phyloP scores from a whole-genome alignment of 768 basidiomycete species.

The Porphyrellus cyaneotinctus region DNA sequence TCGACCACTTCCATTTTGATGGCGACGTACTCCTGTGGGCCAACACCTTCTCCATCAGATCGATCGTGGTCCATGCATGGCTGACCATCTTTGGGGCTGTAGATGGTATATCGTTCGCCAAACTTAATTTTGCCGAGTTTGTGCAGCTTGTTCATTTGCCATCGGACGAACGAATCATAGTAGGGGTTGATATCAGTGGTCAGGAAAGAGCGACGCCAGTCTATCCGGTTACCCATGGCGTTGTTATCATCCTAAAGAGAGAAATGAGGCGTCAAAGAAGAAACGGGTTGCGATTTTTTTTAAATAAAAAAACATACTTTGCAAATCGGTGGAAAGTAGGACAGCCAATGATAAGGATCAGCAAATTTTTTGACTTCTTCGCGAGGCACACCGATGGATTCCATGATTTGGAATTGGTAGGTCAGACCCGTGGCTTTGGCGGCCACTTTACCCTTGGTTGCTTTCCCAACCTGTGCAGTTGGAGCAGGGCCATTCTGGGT shows the following conservation, averaged over 20 bases:
- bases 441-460: conserved; percentile 91
- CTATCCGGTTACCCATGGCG: conserved; percentile 89
- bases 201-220: conserved; percentile 93
- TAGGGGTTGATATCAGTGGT: conserved; percentile 97
- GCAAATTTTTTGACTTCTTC: conserved; percentile 94
- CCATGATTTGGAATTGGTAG: conserved; percentile 99
- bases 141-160: conserved; percentile 95
- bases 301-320: conserved; percentile 53
- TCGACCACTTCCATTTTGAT: conserved; percentile 91
- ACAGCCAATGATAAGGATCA: conserved; percentile 90
- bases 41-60: conserved; percentile 87
- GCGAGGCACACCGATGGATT: conserved; percentile 85
- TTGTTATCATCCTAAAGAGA: conserved; percentile 65
- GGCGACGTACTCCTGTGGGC: conserved; percentile 92
- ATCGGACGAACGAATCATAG: conserved; percentile 94
- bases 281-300: neutral
- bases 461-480: conserved; percentile 64
- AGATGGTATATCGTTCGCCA: conserved; percentile 96
- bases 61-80: conserved; percentile 99
- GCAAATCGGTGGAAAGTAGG: conserved; percentile 95
- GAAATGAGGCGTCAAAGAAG: neutral
- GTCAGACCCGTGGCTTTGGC: conserved; percentile 91
- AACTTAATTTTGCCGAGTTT: conserved; percentile 92
- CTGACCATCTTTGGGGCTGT: conserved; percentile 97
- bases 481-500: conserved; percentile 40